phyloP scores from a whole-genome alignment of 192 early-diverging fungal genomes.

The Glomus cerebriforme region DNA sequence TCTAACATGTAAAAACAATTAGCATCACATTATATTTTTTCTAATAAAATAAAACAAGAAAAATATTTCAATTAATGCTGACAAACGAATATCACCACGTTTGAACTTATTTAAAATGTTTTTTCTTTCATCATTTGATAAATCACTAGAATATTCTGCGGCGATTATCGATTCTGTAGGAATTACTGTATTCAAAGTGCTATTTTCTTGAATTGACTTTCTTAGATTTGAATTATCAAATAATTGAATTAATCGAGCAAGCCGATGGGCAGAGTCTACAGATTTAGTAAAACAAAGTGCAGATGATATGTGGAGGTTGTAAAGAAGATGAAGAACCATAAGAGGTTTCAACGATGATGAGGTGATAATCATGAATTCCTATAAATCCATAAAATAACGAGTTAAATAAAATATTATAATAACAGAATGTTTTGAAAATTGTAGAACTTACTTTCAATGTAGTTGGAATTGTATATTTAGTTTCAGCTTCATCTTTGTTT shows the following conservation, averaged over 20 bases:
- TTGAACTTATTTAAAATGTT: conserved; percentile 67
- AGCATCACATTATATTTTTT: neutral
- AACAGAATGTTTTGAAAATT: neutral
- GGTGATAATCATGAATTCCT: conserved; percentile 75
- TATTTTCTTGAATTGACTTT: neutral
- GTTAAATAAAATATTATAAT: neutral
- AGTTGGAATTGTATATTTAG: conserved; percentile 57
- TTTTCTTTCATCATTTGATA: conserved; percentile 61
- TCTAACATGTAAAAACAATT: conserved; percentile 16
- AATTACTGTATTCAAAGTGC: neutral
- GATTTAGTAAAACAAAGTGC: conserved; percentile 89
- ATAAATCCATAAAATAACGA: conserved; percentile 34
- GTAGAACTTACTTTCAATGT: conserved; percentile 49
- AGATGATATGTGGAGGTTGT: conserved; percentile 57
- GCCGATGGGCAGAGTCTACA: conserved; percentile 85
- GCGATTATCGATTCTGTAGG: conserved; percentile 37
- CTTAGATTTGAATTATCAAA: conserved; percentile 45
- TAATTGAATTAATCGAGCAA: conserved; percentile 68
- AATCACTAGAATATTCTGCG: conserved; percentile 78
- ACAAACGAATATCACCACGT: conserved; percentile 64
- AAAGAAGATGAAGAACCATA: conserved; percentile 78
- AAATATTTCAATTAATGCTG: conserved; percentile 32
- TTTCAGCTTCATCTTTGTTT: conserved; percentile 44
- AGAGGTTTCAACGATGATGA: conserved; percentile 78
- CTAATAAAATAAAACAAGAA: neutral